phyloP scores from a whole-genome alignment of 352 stramenopile species.

The Thalassiosira sp. region DNA sequence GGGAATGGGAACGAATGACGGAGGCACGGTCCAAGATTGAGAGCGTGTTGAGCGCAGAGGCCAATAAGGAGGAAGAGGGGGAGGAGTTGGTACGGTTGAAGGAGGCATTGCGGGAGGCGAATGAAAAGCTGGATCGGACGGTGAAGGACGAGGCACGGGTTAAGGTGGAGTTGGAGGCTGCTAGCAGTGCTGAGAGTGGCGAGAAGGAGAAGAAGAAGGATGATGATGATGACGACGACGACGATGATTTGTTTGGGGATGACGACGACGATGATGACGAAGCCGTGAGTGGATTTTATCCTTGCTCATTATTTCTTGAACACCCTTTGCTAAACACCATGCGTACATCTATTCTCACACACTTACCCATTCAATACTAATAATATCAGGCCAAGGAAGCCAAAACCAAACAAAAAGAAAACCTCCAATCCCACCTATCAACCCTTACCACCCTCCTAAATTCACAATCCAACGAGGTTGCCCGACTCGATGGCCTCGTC shows the following conservation, averaged over 20 bases:
- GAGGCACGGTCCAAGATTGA: constrained; percentile 71
- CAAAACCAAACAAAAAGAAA: constrained; percentile 61
- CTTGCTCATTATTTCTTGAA: not conserved
- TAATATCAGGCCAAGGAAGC: constrained; percentile 50
- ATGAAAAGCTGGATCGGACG: constrained; percentile 65
- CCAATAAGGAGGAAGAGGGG: constrained; percentile 33
- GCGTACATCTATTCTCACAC: not conserved
- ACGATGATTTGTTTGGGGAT: constrained; percentile 71
- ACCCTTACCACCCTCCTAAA: constrained; percentile 65
- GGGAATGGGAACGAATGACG: constrained; percentile 74
- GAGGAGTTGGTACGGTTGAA: constrained; percentile 54
- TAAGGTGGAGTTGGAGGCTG: constrained; percentile 63
- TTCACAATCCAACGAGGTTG: constrained; percentile 63
- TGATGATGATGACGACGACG: constrained; percentile 67
- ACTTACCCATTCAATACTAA: not conserved
- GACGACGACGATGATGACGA: constrained; percentile 73
- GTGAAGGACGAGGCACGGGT: constrained; percentile 59
- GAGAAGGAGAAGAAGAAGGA: constrained; percentile 53
- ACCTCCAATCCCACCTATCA: constrained; percentile 61
- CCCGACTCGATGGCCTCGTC: constrained; percentile 52
- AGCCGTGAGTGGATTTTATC: constrained; percentile 49
- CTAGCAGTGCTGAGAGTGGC: not conserved
- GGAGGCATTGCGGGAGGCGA: constrained; percentile 49
- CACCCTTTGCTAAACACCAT: not conserved
- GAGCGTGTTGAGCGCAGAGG: constrained; percentile 36